These are phyloP conservation scores for Mucor velutinosus DNA, from an alignment of 371 early-diverging fungal species.

Conservation along the genomic window DNA sequence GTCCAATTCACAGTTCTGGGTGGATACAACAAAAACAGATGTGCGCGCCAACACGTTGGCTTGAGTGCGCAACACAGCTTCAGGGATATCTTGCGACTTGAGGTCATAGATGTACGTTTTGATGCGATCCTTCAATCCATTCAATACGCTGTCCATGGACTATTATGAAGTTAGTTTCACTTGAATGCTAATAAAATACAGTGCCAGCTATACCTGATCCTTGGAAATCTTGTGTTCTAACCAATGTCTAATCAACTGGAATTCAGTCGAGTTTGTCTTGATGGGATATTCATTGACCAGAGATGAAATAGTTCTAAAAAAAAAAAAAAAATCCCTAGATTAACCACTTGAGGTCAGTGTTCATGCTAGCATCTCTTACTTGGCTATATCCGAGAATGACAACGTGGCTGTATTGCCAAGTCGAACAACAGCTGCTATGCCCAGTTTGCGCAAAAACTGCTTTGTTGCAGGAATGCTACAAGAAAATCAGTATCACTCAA, in stretches of 20 bases:
- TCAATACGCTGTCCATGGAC: slow-evolving; percentile 12
- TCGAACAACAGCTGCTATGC: slow-evolving; percentile 27
- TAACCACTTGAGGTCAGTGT: too few species aligned
- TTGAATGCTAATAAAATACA: not conserved
- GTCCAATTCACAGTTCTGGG: slow-evolving; percentile 14
- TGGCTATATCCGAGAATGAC: slow-evolving; percentile 51
- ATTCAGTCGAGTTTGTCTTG: slow-evolving; percentile 20
- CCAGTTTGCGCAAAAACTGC: slow-evolving; percentile 40
- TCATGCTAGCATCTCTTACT: slow-evolving; percentile 21
- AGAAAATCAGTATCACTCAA: not conserved
- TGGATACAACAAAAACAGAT: slow-evolving; percentile 28
- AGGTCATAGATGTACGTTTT: slow-evolving; percentile 27
- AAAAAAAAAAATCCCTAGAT: too few species aligned
- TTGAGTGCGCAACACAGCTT: slow-evolving; percentile 37
- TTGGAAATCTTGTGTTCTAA: slow-evolving; percentile 22
- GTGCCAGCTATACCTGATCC: slow-evolving; percentile 21
- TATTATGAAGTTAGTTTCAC: not conserved
- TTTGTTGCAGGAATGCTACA: slow-evolving; percentile 32
- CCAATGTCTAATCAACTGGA: slow-evolving; percentile 30
- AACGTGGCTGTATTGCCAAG: slow-evolving; percentile 24
- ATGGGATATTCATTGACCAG: slow-evolving; percentile 39
- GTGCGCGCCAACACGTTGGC: slow-evolving; percentile 40
- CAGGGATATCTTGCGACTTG: slow-evolving; percentile 37
- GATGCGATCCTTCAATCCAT: slow-evolving; percentile 29
- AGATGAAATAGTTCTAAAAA: slow-evolving; percentile 40